These are phyloP conservation scores for Candolleomyces eurysporus DNA, from an alignment of 768 basidiomycete genomes.

Conservation along the genomic window DNA sequence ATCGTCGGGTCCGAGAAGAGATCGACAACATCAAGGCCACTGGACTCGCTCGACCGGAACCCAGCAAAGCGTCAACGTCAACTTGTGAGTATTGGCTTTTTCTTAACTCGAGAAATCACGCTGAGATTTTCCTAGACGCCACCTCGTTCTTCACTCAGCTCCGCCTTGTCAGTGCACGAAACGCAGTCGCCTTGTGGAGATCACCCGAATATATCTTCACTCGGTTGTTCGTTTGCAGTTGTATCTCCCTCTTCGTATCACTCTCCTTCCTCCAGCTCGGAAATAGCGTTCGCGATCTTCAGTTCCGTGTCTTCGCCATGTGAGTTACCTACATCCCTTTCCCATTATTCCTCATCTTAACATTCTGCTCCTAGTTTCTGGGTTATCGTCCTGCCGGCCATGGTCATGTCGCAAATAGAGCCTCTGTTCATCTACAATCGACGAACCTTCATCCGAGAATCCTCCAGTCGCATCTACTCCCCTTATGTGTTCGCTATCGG, in stretches of 20 bases:
- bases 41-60: conserved; percentile 41
- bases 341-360: background rate
- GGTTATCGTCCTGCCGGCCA: conserved; percentile 65
- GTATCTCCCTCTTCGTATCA: conserved; percentile 69
- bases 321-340: conserved; percentile 27
- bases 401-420: conserved; percentile 79
- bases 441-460: conserved; percentile 42
- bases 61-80: conserved; percentile 37
- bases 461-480: conserved; percentile 83
- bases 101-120: background rate
- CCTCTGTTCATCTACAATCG: conserved; percentile 80
- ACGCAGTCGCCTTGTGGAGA: conserved; percentile 74
- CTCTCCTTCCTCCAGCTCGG: conserved; percentile 80
- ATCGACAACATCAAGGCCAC: conserved; percentile 47
- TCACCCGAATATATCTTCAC: conserved; percentile 86
- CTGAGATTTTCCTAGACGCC: conserved; percentile 46
- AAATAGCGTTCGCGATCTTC: conserved; percentile 59
- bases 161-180: conserved; percentile 60
- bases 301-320: conserved; percentile 82
- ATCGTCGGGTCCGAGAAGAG: conserved; percentile 35
- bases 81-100: conserved; percentile 40
- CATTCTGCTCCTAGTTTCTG: conserved; percentile 47
- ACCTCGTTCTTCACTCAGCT: conserved; percentile 78
- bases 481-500: conserved; percentile 82
- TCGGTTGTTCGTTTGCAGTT: conserved; percentile 72